Evolutionary conservation across 2,329 filamentous ascomycete genomes (phyloP), one percentile per base, ranked within the genome.

Genomic region (Fusarium guadeloupense): DNA sequence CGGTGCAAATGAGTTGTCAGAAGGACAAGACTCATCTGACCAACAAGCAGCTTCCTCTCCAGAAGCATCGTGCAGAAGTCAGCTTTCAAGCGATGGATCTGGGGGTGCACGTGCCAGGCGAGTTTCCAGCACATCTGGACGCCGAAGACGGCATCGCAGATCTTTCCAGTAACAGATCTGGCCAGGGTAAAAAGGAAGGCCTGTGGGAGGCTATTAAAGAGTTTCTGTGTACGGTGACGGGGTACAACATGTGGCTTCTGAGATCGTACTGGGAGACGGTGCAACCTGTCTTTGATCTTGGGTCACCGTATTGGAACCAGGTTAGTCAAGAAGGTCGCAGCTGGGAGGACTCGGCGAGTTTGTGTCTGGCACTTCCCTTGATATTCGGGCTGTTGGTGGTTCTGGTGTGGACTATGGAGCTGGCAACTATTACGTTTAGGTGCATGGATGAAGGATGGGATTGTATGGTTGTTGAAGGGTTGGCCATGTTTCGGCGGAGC

Each of bases 221-320:
- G 28, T 52, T 56, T 23, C 25, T 23, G 16, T 43, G 30, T 25
- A 45, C 33, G 25, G 43, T 66, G 8, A 49, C 39, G 19, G 26
- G 10, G 20, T 51, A 57, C 25, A 30, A 17, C 25, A 46, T 50
- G 14, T 57, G 62, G 34, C 23, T 72, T 28, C 31, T 71, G 23
- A 48, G 26, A n/a, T 37, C 71, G 23, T 80, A 78, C 66, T 78
- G 71, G 75, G 54, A 49, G 34, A 55, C 74, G 12, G 71, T 80
- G 14, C 65, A 65, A 42, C 78, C 78, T 3, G 75, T 79, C 12
- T 77, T 81, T 53, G 67, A 78, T 63, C 59, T 64, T 8, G 61
- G 70, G 3, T 80, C 78, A 23, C 66, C 72, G 26, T 69, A 76
- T 48, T 76, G 77, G 74, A 49, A 62, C 47, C 59, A 68, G 31